Conservation (phyloP, 2,329 filamentous ascomycete genomes). For the Colletotrichum sp. region DNA sequence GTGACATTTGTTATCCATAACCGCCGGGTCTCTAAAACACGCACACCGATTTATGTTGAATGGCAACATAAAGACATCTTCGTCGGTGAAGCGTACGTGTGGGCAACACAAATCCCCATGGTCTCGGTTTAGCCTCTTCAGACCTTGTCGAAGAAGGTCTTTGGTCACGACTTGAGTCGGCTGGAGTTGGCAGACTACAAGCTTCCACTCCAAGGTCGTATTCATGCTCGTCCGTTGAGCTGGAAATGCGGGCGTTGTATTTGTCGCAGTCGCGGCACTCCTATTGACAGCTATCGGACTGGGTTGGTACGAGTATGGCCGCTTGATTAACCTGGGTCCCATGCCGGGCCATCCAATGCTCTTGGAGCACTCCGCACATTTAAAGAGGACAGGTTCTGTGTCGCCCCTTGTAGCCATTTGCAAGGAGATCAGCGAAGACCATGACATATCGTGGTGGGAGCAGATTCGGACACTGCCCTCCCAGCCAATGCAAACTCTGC, state of each 20-base stretch:
- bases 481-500: not conserved
- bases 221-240: not conserved
- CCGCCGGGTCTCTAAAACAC: not conserved
- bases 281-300: not conserved
- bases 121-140: not conserved
- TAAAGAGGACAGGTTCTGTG: not conserved
- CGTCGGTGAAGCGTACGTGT: not conserved
- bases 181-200: not conserved
- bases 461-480: not conserved
- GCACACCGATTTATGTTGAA: not conserved
- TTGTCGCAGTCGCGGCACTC: not conserved
- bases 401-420: not conserved
- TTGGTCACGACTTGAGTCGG: not conserved
- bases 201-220: not conserved
- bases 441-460: not conserved
- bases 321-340: not conserved
- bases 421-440: not conserved
- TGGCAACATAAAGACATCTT: not conserved
- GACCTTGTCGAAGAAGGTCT: not conserved
- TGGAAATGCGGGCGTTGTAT: not conserved
- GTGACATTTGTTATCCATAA: not conserved
- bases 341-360: not conserved
- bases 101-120: not conserved
- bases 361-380: not conserved
- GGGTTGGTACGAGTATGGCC: not conserved